Evolutionary conservation across 306 rosid species (phyloP).

Genomic region (Betula pendula): DNA sequence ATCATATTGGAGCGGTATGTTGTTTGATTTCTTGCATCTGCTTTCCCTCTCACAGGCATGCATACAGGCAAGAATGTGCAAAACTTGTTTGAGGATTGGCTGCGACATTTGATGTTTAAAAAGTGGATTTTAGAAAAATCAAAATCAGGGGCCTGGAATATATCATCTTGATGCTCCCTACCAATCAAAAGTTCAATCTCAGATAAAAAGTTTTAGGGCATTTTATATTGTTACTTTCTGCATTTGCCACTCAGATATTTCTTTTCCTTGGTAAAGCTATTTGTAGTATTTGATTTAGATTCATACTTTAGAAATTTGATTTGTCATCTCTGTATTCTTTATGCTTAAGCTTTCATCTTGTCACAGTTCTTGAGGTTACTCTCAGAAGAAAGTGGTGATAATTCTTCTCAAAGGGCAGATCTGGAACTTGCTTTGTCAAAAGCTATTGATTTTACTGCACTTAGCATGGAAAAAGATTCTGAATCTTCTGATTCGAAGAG

Average conservation of each 20-base stretch:
- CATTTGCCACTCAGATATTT: neutral
- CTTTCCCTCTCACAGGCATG: neutral
- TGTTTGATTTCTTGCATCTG: constrained; percentile 11
- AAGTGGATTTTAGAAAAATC: neutral
- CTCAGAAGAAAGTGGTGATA: constrained; percentile 55
- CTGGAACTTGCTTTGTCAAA: constrained; percentile 67
- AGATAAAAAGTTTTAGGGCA: neutral
- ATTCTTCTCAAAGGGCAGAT: constrained; percentile 54
- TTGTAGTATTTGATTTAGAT: neutral
- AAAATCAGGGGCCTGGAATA: neutral
- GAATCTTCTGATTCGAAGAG: constrained; percentile 48
- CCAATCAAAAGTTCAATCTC: neutral
- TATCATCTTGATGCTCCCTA: neutral
- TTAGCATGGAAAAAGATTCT: constrained; percentile 44
- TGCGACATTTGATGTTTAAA: neutral
- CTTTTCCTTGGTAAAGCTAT: neutral
- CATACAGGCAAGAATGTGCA: neutral
- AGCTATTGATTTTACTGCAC: constrained; percentile 59
- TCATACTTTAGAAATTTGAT: neutral
- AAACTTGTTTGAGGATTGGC: neutral
- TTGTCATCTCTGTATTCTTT: neutral
- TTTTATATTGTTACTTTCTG: neutral
- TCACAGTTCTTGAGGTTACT: constrained; percentile 77
- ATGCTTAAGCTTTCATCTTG: constrained; percentile 10
- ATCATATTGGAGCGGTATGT: constrained; percentile 88